Percentiles rank a stretch among this genome's conserved stretches.
These are phyloP conservation scores for Mortierella sp. DNA, from an alignment of 371 early-diverging fungal genomes.

Conservation along the genomic window DNA sequence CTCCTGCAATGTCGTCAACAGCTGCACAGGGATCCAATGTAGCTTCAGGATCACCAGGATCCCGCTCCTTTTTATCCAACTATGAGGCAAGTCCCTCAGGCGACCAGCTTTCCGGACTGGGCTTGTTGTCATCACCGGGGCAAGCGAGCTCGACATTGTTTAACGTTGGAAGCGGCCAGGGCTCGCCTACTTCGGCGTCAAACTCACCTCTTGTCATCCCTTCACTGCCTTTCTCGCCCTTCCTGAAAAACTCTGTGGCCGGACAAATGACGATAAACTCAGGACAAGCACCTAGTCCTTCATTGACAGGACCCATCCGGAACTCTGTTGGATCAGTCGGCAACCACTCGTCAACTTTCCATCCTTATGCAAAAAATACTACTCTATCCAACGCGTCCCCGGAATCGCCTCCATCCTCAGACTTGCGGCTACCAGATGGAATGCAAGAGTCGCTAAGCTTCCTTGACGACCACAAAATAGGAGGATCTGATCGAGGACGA, in stretches of 20 bases:
- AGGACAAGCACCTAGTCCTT: slow-evolving; percentile 19
- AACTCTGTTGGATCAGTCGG: slow-evolving; percentile 6
- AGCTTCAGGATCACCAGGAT: slow-evolving; percentile 16
- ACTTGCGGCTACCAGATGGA: slow-evolving; percentile 33
- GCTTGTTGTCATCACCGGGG: slow-evolving; percentile 25
- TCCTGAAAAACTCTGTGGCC: slow-evolving; percentile 33
- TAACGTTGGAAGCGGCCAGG: slow-evolving; percentile 11
- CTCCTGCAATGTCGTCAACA: slow-evolving; percentile 16
- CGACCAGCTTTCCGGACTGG: slow-evolving; percentile 33
- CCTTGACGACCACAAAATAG: slow-evolving; percentile 36
- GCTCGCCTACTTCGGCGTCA: slow-evolving; percentile 17
- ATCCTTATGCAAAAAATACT: slow-evolving; percentile 28
- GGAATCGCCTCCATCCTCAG: slow-evolving; percentile 18
- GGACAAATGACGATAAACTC: slow-evolving; percentile 36
- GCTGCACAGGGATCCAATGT: slow-evolving; percentile 21
- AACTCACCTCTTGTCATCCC: slow-evolving; percentile 50
- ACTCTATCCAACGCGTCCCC: slow-evolving; percentile 15
- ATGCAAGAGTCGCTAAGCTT: slow-evolving; percentile 53
- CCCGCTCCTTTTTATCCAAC: slow-evolving; percentile 13
- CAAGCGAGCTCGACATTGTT: slow-evolving; percentile 17
- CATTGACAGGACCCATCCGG: slow-evolving; percentile 28
- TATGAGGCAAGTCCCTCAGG: slow-evolving; percentile 13
- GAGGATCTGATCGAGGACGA: slow-evolving; percentile 17
- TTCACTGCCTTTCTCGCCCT: slow-evolving; percentile 44
- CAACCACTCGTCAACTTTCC: slow-evolving; percentile 17